A percentile compares a stretch with the other conserved stretches of the same genome.
Conservation (phyloP, 2,329 filamentous ascomycete species). For the Xylaria sp. region DNA sequence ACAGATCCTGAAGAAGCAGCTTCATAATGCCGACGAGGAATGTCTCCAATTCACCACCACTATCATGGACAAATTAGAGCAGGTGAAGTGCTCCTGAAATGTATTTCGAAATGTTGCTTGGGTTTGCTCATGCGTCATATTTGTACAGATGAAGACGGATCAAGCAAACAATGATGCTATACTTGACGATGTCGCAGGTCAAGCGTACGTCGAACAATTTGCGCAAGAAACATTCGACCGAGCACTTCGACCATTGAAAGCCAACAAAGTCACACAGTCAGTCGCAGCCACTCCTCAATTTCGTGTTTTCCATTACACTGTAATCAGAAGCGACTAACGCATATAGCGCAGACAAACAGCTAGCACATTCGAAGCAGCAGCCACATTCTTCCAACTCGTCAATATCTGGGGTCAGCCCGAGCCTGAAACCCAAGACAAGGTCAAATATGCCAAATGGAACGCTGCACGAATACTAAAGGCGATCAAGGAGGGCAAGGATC, state of each 20-base stretch:
- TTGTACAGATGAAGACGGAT: slow-evolving; percentile 72
- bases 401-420: slow-evolving; percentile 85
- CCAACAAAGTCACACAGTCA: slow-evolving; percentile 84
- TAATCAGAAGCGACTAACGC: slow-evolving; percentile 25
- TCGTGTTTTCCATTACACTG: not conserved
- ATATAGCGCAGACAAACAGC: slow-evolving; percentile 77
- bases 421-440: slow-evolving; percentile 81
- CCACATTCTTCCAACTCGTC: slow-evolving; percentile 89
- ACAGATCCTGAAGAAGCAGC: slow-evolving; percentile 82
- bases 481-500: slow-evolving; percentile 88
- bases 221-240: slow-evolving; percentile 87
- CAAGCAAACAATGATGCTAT: slow-evolving; percentile 85
- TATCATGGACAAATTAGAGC: slow-evolving; percentile 92
- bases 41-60: slow-evolving; percentile 82
- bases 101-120: not conserved
- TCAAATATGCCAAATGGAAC: slow-evolving; percentile 97
- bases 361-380: slow-evolving; percentile 91
- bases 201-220: slow-evolving; percentile 95
- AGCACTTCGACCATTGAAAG: slow-evolving; percentile 82
- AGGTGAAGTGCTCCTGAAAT: slow-evolving; percentile 57
- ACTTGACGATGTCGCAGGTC: slow-evolving; percentile 83
- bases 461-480: slow-evolving; percentile 90
- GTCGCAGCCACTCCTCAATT: slow-evolving; percentile 39
- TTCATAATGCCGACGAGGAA: slow-evolving; percentile 83
- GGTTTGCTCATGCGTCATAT: slow-evolving; percentile 34